Conservation (phyloP, 1,284 basidiomycete species). For the Stygiomarasmius scandens region DNA sequence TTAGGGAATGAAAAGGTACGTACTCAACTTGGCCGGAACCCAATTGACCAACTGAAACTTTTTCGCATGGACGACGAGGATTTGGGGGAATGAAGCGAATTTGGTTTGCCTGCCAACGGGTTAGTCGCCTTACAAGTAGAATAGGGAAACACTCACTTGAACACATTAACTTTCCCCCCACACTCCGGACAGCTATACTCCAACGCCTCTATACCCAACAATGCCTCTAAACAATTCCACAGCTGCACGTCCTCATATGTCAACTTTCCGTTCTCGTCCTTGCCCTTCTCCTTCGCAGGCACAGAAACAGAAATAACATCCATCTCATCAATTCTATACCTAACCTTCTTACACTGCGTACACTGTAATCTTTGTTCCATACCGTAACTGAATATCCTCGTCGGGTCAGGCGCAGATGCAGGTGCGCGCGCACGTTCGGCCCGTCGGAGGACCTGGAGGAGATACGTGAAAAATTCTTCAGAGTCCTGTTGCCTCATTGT, state of each 20-base stretch:
- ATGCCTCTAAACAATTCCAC: conserved; percentile 65
- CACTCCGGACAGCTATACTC: conserved; percentile 67
- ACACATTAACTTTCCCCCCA: conserved; percentile 41
- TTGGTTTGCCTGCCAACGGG: conserved; percentile 76
- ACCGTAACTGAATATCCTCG: conserved; percentile 78
- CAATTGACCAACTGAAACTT: conserved; percentile 97
- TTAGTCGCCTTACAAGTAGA: neutral
- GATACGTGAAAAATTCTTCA: conserved; percentile 90
- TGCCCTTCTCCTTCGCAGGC: conserved; percentile 59
- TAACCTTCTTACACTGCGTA: conserved; percentile 79
- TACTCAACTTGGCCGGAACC: conserved; percentile 94
- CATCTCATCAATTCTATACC: conserved; percentile 80
- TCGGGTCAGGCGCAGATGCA: too few relatives aligned
- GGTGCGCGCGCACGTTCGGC: too few relatives aligned
- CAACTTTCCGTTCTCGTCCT: conserved; percentile 62
- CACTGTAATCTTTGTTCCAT: conserved; percentile 90
- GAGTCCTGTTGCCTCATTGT: conserved; percentile 98
- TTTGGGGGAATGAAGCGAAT: conserved; percentile 88
- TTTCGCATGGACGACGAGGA: conserved; percentile 89
- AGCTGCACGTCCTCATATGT: conserved; percentile 76
- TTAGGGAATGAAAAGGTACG: too few relatives aligned
- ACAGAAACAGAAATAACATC: conserved; percentile 85
- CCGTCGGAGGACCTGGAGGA: conserved; percentile 73
- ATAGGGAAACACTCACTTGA: conserved; percentile 38
- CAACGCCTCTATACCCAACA: conserved; percentile 72